These are phyloP conservation scores for Margaritispora aquatica DNA, from an alignment of 495 filamentous ascomycete genomes.

Conservation along the genomic window DNA sequence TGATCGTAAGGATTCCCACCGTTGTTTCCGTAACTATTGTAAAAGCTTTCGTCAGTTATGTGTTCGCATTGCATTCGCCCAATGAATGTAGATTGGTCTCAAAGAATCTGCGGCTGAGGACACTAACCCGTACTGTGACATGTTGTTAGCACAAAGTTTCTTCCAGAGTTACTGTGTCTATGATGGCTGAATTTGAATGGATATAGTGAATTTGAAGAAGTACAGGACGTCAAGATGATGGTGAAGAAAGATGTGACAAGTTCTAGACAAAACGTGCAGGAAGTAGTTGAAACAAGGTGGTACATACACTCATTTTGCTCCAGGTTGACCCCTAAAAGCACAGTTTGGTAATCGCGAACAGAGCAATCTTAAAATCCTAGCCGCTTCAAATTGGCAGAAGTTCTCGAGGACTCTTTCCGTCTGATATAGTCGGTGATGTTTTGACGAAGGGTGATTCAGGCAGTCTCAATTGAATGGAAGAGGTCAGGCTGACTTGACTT, in stretches of 20 bases:
- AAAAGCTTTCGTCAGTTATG: constrained; percentile 1
- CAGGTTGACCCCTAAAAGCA: constrained; percentile 9
- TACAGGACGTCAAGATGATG: neutral
- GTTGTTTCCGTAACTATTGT: constrained; percentile 33
- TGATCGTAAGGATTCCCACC: constrained; percentile 47
- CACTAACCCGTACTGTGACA: constrained; percentile 25
- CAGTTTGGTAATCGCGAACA: constrained; percentile 2
- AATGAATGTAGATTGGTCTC: neutral
- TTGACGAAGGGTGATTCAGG: neutral
- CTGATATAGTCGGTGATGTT: neutral
- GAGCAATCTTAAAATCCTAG: constrained; percentile 1
- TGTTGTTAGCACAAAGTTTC: constrained; percentile 21
- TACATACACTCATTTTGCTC: constrained; percentile 32
- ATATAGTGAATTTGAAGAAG: constrained; percentile 2
- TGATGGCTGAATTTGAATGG: constrained; percentile 1
- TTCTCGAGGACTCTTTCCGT: neutral
- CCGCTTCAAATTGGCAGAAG: neutral
- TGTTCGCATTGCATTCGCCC: neutral
- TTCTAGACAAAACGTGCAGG: constrained; percentile 6
- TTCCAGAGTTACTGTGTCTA: constrained; percentile 24
- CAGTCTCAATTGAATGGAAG: neutral
- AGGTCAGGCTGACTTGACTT: no score
- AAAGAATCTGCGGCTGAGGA: neutral
- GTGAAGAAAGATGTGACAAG: neutral
- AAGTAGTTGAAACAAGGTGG: constrained; percentile 14